Percentiles rank a stretch among this genome's conserved stretches.
phyloP scores from a whole-genome alignment of 1,284 basidiomycete species.

The Leccinum pachyderme region DNA sequence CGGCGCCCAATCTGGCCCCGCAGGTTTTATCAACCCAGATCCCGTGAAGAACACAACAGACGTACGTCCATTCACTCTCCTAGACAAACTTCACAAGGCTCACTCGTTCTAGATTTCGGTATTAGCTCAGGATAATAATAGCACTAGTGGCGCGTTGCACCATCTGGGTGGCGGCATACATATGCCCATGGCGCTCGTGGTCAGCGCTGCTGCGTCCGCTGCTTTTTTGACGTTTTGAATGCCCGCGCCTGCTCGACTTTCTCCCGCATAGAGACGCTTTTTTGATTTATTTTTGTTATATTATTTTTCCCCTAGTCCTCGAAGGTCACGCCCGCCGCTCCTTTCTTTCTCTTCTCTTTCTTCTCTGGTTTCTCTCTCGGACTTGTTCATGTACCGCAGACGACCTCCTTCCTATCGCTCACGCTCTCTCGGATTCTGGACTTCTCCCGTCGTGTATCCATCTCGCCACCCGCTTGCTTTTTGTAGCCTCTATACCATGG shows the following conservation, averaged over 20 bases:
- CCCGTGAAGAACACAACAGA: background rate
- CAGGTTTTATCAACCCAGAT: background rate
- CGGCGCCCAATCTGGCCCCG: background rate
- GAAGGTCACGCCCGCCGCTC: background rate
- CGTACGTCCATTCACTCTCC: background rate
- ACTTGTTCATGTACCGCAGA: background rate
- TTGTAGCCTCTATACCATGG: background rate
- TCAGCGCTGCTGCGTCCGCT: conserved; percentile 9
- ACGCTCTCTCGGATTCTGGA: background rate
- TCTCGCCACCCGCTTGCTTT: background rate
- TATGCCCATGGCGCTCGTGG: conserved; percentile 5
- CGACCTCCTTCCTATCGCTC: background rate
- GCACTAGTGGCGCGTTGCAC: conserved; percentile 17
- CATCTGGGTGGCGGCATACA: background rate
- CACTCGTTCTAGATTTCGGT: background rate
- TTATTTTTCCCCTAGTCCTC: background rate
- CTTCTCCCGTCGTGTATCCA: background rate
- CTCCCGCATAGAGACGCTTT: background rate
- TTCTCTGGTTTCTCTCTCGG: background rate
- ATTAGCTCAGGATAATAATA: background rate
- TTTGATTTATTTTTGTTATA: background rate
- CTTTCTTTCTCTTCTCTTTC: background rate
- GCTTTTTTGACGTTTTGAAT: conserved; percentile 10
- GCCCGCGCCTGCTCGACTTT: background rate
- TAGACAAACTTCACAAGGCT: background rate